Percentiles rank a stretch among this genome's conserved stretches.
Evolutionary conservation across 129 eudicot genomes (phyloP).

Genomic region (Chrysanthemum lavandulifolium): DNA sequence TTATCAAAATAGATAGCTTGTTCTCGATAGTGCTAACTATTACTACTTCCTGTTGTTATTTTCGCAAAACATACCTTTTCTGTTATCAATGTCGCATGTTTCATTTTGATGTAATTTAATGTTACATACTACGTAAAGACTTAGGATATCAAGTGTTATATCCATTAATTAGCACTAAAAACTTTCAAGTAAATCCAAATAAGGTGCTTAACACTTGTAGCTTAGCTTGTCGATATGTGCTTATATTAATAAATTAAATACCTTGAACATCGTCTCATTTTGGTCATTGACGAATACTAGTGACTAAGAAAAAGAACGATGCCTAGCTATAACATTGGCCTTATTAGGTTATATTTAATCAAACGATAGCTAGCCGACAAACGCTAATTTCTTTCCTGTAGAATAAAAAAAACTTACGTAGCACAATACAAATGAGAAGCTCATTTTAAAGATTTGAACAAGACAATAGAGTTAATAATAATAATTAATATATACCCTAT

Average conservation of each 20-base stretch:
- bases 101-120: too few relatives aligned
- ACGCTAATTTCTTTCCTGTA: not conserved
- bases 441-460: constrained; percentile 15
- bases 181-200: too few relatives aligned
- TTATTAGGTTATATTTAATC: not conserved
- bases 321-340: not conserved
- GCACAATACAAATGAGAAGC: constrained; percentile 30
- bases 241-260: not conserved
- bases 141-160: too few relatives aligned
- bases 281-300: not conserved
- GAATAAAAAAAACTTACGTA: not conserved
- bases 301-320: not conserved
- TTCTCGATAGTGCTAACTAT: too few relatives aligned
- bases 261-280: not conserved
- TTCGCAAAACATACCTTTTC: too few relatives aligned
- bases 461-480: not conserved
- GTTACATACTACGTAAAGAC: too few relatives aligned
- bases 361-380: not conserved
- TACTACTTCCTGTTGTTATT: too few relatives aligned
- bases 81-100: too few relatives aligned
- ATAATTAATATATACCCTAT: constrained; percentile 18
- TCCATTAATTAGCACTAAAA: too few relatives aligned
- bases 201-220: too few relatives aligned
- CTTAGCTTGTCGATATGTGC: not conserved
- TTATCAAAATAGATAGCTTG: too few relatives aligned